Percentiles rank a stretch among this genome's conserved stretches.
phyloP scores from a whole-genome alignment of 2,329 filamentous ascomycete genomes.

The Mariannaea sp. region DNA sequence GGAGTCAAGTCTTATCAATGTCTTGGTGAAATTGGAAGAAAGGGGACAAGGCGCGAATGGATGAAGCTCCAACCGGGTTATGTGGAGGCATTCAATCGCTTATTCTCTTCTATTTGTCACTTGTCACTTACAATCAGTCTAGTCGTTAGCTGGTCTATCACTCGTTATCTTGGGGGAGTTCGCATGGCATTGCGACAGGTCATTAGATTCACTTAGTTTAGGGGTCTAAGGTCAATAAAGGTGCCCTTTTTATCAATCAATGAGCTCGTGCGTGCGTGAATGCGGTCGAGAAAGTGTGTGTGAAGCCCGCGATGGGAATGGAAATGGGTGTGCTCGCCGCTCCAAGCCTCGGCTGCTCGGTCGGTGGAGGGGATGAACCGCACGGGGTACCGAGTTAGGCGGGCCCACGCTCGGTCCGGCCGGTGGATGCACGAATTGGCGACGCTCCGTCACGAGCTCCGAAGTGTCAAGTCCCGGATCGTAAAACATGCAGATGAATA shows the following conservation, averaged over 20 bases:
- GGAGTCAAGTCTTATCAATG: neutral
- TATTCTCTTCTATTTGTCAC: neutral
- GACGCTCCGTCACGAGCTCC: neutral
- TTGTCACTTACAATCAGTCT: neutral
- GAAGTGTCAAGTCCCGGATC: neutral
- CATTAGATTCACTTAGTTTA: constrained; percentile 11
- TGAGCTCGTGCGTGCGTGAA: neutral
- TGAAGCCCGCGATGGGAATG: neutral
- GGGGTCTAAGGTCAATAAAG: neutral
- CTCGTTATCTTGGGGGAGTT: neutral
- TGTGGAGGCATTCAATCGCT: neutral
- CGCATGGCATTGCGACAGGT: constrained; percentile 6
- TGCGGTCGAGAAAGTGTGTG: neutral
- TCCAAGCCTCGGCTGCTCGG: constrained; percentile 37
- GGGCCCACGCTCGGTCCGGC: neutral
- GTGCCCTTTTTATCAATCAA: neutral
- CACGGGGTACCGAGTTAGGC: constrained; percentile 3
- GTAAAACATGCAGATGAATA: too few species aligned
- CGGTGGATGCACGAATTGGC: neutral
- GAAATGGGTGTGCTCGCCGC: neutral
- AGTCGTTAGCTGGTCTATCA: constrained; percentile 18
- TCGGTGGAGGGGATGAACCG: constrained; percentile 30
- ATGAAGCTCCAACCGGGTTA: neutral
- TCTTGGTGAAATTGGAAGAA: constrained; percentile 6
- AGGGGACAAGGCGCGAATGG: constrained; percentile 6